A percentile compares a stretch with the other conserved stretches of the same genome.
Conservation (phyloP, 495 filamentous ascomycete genomes). For the Melanomma pulvis-pyrius region DNA sequence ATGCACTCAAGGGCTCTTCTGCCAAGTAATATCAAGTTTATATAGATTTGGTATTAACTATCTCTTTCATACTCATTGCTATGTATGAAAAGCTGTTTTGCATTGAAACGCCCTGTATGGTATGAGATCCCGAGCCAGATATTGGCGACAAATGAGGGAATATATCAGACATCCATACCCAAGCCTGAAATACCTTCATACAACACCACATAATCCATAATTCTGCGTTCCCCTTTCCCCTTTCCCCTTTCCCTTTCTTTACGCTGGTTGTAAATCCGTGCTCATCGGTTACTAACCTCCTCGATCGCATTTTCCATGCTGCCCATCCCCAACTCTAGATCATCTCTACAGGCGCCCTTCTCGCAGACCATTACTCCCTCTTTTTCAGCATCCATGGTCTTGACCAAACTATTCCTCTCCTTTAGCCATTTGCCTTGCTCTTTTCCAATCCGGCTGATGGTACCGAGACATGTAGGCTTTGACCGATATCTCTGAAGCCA, state of each 20-base stretch:
- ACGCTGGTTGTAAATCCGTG: neutral
- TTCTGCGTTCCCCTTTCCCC: too few relatives aligned
- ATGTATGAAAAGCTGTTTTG: too few relatives aligned
- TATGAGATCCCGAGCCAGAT: neutral
- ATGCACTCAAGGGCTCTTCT: too few relatives aligned
- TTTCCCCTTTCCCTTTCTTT: too few relatives aligned
- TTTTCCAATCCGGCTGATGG: slow-evolving; percentile 40
- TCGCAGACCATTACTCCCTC: slow-evolving; percentile 49
- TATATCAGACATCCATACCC: neutral
- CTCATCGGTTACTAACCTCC: neutral
- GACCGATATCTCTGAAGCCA: slow-evolving; percentile 35
- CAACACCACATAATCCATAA: neutral
- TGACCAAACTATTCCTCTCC: slow-evolving; percentile 45
- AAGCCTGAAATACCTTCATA: neutral
- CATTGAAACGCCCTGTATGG: too few relatives aligned
- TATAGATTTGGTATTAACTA: too few relatives aligned
- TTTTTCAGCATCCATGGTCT: slow-evolving; percentile 39
- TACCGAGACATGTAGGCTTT: slow-evolving; percentile 32
- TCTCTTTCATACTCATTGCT: too few relatives aligned
- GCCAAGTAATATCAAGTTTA: too few relatives aligned
- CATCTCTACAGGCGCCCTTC: slow-evolving; percentile 43
- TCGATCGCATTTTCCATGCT: slow-evolving; percentile 33
- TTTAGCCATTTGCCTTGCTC: slow-evolving; percentile 44
- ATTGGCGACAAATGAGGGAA: neutral
- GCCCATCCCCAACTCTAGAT: slow-evolving; percentile 32